Base-by-base conservation (phyloP, 1,284 basidiomycete species). In the Cutaneotrichosporon sp. region DNA sequence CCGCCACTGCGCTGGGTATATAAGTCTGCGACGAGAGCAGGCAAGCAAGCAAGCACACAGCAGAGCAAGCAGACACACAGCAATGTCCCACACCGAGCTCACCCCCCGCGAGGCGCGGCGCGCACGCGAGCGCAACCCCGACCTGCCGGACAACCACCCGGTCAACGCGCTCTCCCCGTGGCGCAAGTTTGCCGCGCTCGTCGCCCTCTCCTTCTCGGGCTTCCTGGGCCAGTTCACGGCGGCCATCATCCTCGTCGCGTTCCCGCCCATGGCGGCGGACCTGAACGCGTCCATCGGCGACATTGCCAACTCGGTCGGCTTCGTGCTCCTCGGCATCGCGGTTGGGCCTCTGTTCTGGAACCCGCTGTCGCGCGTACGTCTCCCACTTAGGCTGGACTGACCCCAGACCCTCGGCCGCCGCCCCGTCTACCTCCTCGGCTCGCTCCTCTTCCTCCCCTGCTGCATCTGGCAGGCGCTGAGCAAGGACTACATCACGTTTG, bases 301-400 rank as follows among this genome's bases (percentile, higher is more conserved):
- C 4, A 73, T 72, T 13, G 74, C 77, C 24, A 77, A 79, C 65
- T 67, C 75, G 0, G 75, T 79, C 57, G 77, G 77, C 10, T 77
- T 75, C 65, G 67, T 65, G n/a, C 69, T 80, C 18, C 71, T 80
- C 8, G 79, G 79, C 36, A 66, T 76, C 24, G 79, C 74, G 0
- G 72, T 77, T 4, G 79, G 79, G 1, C 72, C 76, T 0, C 60
- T 80, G 11, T 62, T 80, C 33, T 73, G 71, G 67, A 73, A 73
- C 58, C 72, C 70, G 3, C 50, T 72, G 8, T 49, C 45, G 2
- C 33, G 46, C 33, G 53, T 54, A 24, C n/a, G 53, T 54, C 34
- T 16, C 13, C 5, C 34, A 36, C 34, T 13, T 16, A 36, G 16
- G 6, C 3, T 10, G 50, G 5, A 4, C 31, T 51, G 18, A 24